Evolutionary conservation across 2,329 filamentous ascomycete species (phyloP), one percentile per base, ranked within the genome.

Genomic region (Ophiosphaerella narmari): DNA sequence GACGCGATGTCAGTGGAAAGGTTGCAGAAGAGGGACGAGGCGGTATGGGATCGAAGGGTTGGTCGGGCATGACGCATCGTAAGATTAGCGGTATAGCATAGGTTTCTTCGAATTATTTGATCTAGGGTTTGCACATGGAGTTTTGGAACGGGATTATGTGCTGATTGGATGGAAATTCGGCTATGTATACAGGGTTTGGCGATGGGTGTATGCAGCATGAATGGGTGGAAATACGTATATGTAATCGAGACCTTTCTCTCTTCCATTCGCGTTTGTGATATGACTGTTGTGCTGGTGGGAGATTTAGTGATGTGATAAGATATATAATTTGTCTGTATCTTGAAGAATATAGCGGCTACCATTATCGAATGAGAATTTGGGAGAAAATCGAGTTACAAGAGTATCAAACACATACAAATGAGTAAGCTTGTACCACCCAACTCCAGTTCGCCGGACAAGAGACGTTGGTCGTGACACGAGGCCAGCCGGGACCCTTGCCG

Each of bases 11-110:
- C 2, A 91, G 87, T 66, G 89, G 88, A 1, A 90, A 88, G 76
- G 73, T 86, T 47, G 87, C 81, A 0, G 88, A 91, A 68, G 89
- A 92, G 67, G 88, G 88, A 2, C 75, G 81, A 39, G 83, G 69
- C 4, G 70, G 66, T 16, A 46, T 46, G 37, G 44, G 38, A 5
- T 12, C 37, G 14, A 36, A 26, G 5, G 52, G 68, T 21, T 71
- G 70, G 59, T 68, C 70, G 31, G 56, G 60, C 35, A 62, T 74
- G 47, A 66, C 61, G 23, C 65, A 71, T 46, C 66, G 78, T 57
- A 78, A 76, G 51, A 68, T 75, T 11, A 77, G 71, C 61, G 75
- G 65, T 50, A 65, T 70, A 37, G 65, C 62, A 8, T 65, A 56
- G 39, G 16, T 18, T 26, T 23, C 29, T 48, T 46, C n/a, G 44